Percentiles rank a stretch among this genome's conserved stretches.
phyloP scores from a whole-genome alignment of 768 basidiomycete genomes.

The Gyrodon lividus region DNA sequence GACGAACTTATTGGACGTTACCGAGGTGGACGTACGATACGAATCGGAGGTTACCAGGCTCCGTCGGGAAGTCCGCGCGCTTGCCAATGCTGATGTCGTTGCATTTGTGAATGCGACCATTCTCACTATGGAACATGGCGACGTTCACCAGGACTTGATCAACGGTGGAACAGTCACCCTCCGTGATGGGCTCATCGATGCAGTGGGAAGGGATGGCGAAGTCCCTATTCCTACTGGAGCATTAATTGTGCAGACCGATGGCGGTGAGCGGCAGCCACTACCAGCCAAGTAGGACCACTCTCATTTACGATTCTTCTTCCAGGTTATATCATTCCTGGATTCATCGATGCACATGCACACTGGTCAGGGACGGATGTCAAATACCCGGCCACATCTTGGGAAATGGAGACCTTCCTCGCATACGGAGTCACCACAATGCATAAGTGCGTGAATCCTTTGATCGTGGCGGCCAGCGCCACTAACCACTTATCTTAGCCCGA shows the following conservation, averaged over 20 bases:
- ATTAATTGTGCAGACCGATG: constrained; percentile 54
- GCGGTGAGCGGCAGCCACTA: constrained; percentile 43
- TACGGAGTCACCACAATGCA: constrained; percentile 77
- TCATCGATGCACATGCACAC: constrained; percentile 76
- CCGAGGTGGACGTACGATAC: constrained; percentile 59
- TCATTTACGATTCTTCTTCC: constrained; percentile 1
- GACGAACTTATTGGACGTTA: constrained; percentile 51
- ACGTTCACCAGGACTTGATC: constrained; percentile 49
- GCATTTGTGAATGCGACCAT: constrained; percentile 69
- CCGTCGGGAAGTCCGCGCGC: constrained; percentile 45
- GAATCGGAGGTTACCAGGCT: constrained; percentile 60
- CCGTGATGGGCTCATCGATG: constrained; percentile 57
- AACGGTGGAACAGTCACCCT: constrained; percentile 50
- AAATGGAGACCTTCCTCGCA: constrained; percentile 70
- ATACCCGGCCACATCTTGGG: constrained; percentile 70
- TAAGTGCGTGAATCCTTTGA: constrained; percentile 46
- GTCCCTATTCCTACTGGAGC: constrained; percentile 38
- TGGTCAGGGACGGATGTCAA: constrained; percentile 55
- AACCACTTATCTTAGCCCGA: constrained; percentile 46
- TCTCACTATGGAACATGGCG: constrained; percentile 63
- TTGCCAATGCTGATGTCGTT: constrained; percentile 39
- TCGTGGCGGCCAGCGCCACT: not conserved
- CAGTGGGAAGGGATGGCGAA: constrained; percentile 37
- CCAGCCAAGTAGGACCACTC: not conserved
- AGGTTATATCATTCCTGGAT: constrained; percentile 71